Conservation (phyloP, 495 filamentous ascomycete genomes). For the Trichoderma erinaceum region DNA sequence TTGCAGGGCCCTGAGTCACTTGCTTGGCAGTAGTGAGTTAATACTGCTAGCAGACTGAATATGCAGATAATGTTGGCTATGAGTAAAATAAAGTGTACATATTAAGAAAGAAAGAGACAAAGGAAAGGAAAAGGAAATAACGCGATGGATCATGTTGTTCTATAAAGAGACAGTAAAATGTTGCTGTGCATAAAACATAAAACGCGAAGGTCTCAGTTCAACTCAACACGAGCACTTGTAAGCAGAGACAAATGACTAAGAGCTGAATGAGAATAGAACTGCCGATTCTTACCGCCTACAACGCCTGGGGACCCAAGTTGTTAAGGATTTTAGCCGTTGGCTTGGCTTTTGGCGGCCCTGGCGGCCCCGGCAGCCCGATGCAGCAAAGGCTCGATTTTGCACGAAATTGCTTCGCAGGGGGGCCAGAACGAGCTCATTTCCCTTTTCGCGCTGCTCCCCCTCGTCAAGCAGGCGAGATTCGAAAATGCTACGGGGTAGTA, state of each 20-base stretch:
- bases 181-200: too few species aligned
- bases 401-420: constrained; percentile 6
- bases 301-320: background rate
- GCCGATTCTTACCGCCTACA: background rate
- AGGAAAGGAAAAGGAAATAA: background rate
- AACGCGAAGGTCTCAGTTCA: too few species aligned
- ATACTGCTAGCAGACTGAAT: too few species aligned
- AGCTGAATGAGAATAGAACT: background rate
- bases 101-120: too few species aligned
- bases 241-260: too few species aligned
- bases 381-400: constrained; percentile 4
- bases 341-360: background rate
- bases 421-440: background rate
- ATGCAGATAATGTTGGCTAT: too few species aligned
- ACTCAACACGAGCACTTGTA: background rate
- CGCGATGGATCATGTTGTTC: background rate
- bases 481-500: background rate
- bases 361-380: background rate
- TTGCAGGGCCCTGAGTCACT: too few species aligned
- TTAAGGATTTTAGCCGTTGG: background rate
- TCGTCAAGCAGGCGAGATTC: background rate
- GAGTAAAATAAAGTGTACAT: too few species aligned
- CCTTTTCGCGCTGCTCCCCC: background rate
- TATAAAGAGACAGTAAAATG: background rate
- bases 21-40: too few species aligned